A percentile compares a stretch with the other conserved stretches of the same genome.
Evolutionary conservation across 1,284 basidiomycete species (phyloP).

Genomic region (Wallemia mellicola): DNA sequence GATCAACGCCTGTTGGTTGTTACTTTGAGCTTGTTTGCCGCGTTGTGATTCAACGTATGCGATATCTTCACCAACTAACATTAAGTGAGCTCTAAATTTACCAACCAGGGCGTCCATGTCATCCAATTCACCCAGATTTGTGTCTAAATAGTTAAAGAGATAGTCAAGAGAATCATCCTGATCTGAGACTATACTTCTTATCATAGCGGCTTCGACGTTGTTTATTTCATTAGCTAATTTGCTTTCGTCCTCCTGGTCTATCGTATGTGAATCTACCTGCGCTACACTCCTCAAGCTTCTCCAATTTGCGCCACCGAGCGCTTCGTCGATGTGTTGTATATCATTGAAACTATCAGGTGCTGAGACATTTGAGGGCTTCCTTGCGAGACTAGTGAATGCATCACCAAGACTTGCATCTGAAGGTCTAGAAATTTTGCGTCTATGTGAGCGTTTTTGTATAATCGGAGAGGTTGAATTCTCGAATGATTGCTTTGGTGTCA

Average conservation of each 20-base stretch:
- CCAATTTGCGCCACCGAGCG: background rate
- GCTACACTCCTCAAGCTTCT: background rate
- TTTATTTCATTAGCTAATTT: conserved; percentile 5
- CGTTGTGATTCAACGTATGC: conserved; percentile 82
- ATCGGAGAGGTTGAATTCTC: background rate
- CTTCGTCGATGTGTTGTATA: background rate
- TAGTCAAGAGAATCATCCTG: conserved; percentile 12
- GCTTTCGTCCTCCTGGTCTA: conserved; percentile 6
- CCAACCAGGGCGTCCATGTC: conserved; percentile 15
- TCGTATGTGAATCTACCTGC: background rate
- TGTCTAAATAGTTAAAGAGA: conserved; percentile 8
- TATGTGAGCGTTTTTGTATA: background rate
- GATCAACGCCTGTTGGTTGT: conserved; percentile 64
- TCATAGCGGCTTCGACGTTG: conserved; percentile 5
- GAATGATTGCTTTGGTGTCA: background rate
- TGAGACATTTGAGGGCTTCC: background rate
- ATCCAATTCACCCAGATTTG: conserved; percentile 4
- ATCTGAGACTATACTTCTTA: conserved; percentile 1
- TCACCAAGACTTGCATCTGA: background rate
- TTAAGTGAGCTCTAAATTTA: conserved; percentile 14
- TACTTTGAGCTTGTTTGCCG: conserved; percentile 86
- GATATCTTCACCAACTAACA: conserved; percentile 63
- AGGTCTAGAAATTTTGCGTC: background rate
- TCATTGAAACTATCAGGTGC: background rate
- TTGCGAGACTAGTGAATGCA: background rate